Evolutionary conservation across 2,329 filamentous ascomycete species (phyloP).

Genomic region (Paramyrothecium roridum): DNA sequence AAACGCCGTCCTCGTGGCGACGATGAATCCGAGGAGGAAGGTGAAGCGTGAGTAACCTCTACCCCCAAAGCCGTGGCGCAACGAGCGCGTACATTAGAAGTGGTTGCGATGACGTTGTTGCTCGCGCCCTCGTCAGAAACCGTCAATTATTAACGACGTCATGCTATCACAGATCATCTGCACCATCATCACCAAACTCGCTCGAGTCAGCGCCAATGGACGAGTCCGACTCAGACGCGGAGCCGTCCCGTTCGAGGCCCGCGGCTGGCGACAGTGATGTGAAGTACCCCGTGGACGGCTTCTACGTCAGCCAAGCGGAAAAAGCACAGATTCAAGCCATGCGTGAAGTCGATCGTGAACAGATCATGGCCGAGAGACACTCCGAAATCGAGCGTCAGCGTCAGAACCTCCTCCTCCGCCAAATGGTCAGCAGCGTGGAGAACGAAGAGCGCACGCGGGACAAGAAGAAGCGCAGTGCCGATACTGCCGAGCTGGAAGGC

Average conservation of each 20-base stretch:
- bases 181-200: constrained; percentile 68
- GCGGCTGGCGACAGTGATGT: constrained; percentile 55
- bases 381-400: constrained; percentile 77
- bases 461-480: constrained; percentile 74
- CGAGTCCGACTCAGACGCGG: constrained; percentile 68
- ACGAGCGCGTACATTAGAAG: not conserved
- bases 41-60: constrained; percentile 35
- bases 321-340: constrained; percentile 78
- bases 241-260: constrained; percentile 41
- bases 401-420: constrained; percentile 78
- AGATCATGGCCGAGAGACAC: constrained; percentile 82
- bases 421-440: constrained; percentile 67
- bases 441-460: constrained; percentile 53
- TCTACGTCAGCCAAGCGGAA: constrained; percentile 71
- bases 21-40: constrained; percentile 67
- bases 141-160: constrained; percentile 7
- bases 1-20: constrained; percentile 40
- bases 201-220: constrained; percentile 85
- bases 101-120: too few species aligned
- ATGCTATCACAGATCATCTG: constrained; percentile 56
- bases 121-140: too few species aligned
- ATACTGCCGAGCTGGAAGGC: constrained; percentile 75
- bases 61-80: not conserved
- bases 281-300: constrained; percentile 83
- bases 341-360: constrained; percentile 87